Base-by-base conservation (phyloP, 805 yeast genomes). In the Nadsonia fulvescens region DNA sequence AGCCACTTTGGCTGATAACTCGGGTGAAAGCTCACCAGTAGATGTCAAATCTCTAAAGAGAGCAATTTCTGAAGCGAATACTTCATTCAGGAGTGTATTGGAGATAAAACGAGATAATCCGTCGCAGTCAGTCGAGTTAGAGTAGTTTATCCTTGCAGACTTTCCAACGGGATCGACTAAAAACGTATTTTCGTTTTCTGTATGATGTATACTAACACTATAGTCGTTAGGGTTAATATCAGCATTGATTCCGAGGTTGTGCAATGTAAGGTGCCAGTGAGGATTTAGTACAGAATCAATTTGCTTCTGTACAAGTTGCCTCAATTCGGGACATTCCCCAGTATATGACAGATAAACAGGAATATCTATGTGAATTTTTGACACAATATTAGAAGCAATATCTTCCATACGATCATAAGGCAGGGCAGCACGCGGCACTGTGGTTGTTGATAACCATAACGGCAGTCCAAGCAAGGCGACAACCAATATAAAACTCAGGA, bases 71-170 rank as follows among this genome's bases (percentile, higher is more conserved):
- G 53, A 44, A 10, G 39, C 43, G 39, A 62, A 63, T 5, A 63
- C 43, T 28, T 61, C 61, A 25, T 58, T 56, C 8, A 64, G 32
- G 19, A 66, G 37, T 2, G 65, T 47, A 27, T 15, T 17, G 19
- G n/a, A 2, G 29, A 27, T 2, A 25, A 24, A 13, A 27, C 29
- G n/a, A n/a, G n/a, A n/a, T n/a, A n/a, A n/a, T n/a, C 35, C 36
- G 69, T 74, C 0, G 75, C 58, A 3, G 70, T 53, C 32, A 57
- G 63, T 36, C 58, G 72, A 2, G 89, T 82, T 19, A 73, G 49
- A 34, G 63, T 74, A 36, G 73, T 74, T 18, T 54, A 51, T 30
- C 60, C 59, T 10, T 72, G 56, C 8, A 66, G 42, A 0, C 14
- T 16, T 16, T 17, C 49, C 54, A 22, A 56, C 32, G 8, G 61